Evolutionary conservation across 805 yeast genomes (phyloP), one percentile per base, ranked within the genome.

Genomic region (Candida alai): DNA sequence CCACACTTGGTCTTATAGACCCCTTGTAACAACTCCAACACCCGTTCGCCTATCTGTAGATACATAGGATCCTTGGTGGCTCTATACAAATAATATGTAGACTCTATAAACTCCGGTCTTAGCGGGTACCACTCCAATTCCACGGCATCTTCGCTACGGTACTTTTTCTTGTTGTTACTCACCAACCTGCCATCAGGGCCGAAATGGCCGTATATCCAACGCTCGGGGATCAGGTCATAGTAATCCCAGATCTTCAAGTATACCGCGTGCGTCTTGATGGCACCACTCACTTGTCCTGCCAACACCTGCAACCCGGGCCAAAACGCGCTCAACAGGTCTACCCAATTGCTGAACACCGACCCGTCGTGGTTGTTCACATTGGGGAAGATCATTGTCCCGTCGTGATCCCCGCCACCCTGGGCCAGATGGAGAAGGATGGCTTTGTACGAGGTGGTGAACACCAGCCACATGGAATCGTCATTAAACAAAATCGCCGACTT

Each of bases 71-170:
- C 97, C 37, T 65, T 70, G 0, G 97, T 89, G 2, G 96, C 95
- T 25, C 83, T 64, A 50, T 82, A 88, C 11, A 89, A 60, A 50
- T 81, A 80, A 55, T 87, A 89, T 0, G 94, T 86, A 0, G 95
- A 84, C 53, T 89, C 97, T 27, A 86, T 72, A 45, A 88, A 86
- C 52, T 89, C 97, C 0, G 97, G 97, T 35, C 97, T 65, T 28
- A 89, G 63, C 2, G 96, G 96, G 49, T 86, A 89, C 96, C 96
- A 89, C 51, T 85, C 94, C 21, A 87, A 59, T 0, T 74, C 63
- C 3, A 84, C 58, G 12, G 42, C 39, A 24, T 52, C 45, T 13
- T 44, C 37, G 23, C 27, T 37, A n/a, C 18, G 23, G 13, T 12
- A 22, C 11, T 12, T 26, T 12, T 31, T 17, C 23, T 24, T 24